A percentile compares a stretch with the other conserved stretches of the same genome.
phyloP scores from a whole-genome alignment of 2,329 filamentous ascomycete genomes.

The Scedosporium dehoogii region DNA sequence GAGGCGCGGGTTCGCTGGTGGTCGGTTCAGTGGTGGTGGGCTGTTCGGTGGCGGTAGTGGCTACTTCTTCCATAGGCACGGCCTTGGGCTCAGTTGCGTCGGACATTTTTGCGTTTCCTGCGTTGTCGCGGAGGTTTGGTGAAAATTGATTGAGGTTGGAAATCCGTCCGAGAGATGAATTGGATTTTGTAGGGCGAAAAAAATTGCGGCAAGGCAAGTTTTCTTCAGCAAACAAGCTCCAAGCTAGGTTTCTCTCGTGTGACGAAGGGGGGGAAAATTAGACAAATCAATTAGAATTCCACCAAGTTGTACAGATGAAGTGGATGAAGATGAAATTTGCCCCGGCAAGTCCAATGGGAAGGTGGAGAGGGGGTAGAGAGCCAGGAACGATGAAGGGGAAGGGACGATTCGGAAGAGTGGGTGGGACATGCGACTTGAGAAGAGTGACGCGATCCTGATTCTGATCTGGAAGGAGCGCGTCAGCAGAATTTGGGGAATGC shows the following conservation, averaged over 20 bases:
- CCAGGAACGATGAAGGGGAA: not conserved
- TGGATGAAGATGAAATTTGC: no score
- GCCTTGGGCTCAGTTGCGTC: not conserved
- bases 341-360: no score
- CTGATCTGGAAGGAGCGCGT: not conserved
- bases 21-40: not conserved
- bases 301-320: no score
- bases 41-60: not conserved
- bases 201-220: not conserved
- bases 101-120: not conserved
- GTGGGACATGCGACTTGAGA: not conserved
- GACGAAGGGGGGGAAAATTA: no score
- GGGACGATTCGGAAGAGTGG: not conserved
- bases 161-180: not conserved
- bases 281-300: no score
- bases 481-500: not conserved
- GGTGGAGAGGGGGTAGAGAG: not conserved
- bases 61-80: not conserved
- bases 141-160: not conserved
- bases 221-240: no score
- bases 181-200: not conserved
- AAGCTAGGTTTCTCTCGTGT: no score
- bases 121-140: not conserved
- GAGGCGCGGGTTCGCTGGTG: not conserved
- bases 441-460: slow-evolving; percentile 6